Evolutionary conservation across 2,329 filamentous ascomycete species (phyloP), one percentile per base, ranked within the genome.

Genomic region (Venturia nashicola): DNA sequence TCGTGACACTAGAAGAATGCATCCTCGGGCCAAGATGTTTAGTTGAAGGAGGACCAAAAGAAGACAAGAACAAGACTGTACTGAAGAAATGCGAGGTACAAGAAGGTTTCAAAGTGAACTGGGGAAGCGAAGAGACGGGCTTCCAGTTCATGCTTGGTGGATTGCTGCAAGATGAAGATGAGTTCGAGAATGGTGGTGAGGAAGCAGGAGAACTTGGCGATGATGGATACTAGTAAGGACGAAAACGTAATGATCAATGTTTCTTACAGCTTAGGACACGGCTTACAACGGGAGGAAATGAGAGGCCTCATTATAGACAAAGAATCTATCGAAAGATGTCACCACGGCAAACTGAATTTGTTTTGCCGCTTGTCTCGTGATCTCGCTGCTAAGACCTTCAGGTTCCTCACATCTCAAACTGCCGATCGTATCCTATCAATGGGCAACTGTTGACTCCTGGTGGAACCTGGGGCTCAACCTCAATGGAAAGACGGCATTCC

Each of bases 51-150:
- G 88, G 87, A 9, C 87, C 82, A 6, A 83, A 72, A 0, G 77
- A 74, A 54, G 69, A 76, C 62, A 68, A 72, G 43, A 73, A 76
- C 27, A 73, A 71, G 71, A 80, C 78, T 2, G 72, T 86, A n/a
- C 76, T 97, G 68, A 91, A 87, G 62, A 90, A 96, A 66, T 97
- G 92, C 70, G 91, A 97, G 76, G 87, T 97, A 5, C 91, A 96
- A 73, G 90, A 96, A 74, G 82, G 80, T 2, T 93, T 93, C 72
- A 80, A 93, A 9, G 82, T 96, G 1, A 86, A 92, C 57, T 92
- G 95, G 70, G 83, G 89, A n/a, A 88, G 73, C 70, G 70, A 73
- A 72, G 51, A 57, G 32, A 57, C 51, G 32, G 51, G 51, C n/a
- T 57, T 36, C 14, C 51, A 57, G 18, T 57, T 57, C 18, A 57